Evolutionary conservation across 2,329 filamentous ascomycete species (phyloP).

Genomic region (Tolypocladium sp.): DNA sequence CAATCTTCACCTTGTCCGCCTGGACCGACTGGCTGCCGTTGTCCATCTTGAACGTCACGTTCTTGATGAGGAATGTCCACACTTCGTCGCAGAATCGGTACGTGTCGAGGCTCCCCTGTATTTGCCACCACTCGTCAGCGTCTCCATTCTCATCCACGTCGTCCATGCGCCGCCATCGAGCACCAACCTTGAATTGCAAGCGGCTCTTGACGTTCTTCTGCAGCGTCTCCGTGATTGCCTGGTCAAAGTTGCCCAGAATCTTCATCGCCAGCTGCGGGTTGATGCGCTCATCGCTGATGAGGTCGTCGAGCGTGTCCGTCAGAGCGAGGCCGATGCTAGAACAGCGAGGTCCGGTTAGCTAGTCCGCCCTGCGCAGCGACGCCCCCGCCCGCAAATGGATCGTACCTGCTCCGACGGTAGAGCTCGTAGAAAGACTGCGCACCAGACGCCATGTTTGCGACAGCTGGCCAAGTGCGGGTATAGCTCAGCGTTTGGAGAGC

Average conservation of each 20-base stretch:
- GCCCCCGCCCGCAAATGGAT: background rate
- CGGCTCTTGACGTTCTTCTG: conserved; percentile 88
- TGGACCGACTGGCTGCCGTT: conserved; percentile 61
- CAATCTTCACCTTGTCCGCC: conserved; percentile 95
- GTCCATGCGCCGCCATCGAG: background rate
- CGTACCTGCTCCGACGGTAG: conserved; percentile 96
- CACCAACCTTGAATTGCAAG: conserved; percentile 81
- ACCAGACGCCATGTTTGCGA: conserved; percentile 34
- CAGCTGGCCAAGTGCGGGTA: background rate
- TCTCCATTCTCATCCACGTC: background rate
- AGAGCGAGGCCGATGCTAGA: conserved; percentile 82
- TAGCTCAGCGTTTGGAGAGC: background rate
- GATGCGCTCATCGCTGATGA: conserved; percentile 90
- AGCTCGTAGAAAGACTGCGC: conserved; percentile 76
- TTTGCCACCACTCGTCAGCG: background rate
- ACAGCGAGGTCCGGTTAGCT: conserved; percentile 2
- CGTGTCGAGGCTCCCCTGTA: conserved; percentile 86
- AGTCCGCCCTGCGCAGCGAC: background rate
- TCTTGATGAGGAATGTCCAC: conserved; percentile 98
- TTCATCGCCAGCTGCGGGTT: conserved; percentile 98
- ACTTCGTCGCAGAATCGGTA: conserved; percentile 99
- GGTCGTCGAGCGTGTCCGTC: conserved; percentile 92
- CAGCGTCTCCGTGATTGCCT: conserved; percentile 81
- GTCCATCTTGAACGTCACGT: conserved; percentile 98
- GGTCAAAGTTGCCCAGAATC: conserved; percentile 92